Conservation (phyloP, 108 stramenopile species). For the Cyclotella baltica region DNA sequence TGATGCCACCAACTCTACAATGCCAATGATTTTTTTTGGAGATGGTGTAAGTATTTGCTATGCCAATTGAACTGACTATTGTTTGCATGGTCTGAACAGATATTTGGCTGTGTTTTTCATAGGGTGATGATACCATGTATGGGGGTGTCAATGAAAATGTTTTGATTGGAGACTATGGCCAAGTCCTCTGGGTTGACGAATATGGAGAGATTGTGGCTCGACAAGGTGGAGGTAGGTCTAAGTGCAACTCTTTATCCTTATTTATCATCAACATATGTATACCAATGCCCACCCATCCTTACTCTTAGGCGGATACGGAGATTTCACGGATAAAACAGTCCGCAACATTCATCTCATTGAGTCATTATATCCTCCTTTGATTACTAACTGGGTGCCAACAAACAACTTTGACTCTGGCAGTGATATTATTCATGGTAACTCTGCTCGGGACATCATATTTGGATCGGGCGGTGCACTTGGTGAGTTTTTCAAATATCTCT, state of each 20-base stretch:
- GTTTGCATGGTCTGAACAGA: too few relatives aligned
- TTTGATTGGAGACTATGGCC: constrained; percentile 50
- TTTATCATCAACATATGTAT: not conserved
- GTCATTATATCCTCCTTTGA: constrained; percentile 22
- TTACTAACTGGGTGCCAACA: not conserved
- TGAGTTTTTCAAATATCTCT: not conserved
- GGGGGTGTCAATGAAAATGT: constrained; percentile 35
- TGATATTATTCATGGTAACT: constrained; percentile 35
- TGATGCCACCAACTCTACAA: constrained; percentile 35
- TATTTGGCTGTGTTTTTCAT: not conserved
- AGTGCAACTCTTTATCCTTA: not conserved
- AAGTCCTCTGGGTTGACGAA: constrained; percentile 36
- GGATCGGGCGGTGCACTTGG: constrained; percentile 30
- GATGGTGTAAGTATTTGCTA: constrained; percentile 31
- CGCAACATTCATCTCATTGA: constrained; percentile 17
- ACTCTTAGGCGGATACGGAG: constrained; percentile 39
- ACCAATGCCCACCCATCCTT: not conserved
- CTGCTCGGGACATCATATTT: constrained; percentile 28
- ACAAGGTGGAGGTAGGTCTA: constrained; percentile 33
- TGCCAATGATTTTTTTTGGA: constrained; percentile 52
- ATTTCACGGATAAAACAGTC: constrained; percentile 44
- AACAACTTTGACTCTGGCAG: constrained; percentile 28
- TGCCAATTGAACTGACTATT: too few relatives aligned
- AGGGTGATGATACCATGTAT: constrained; percentile 36
- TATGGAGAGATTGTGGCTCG: constrained; percentile 31